Conservation (phyloP, 2,329 filamentous ascomycete genomes). For the Hypoxylon sp. region DNA sequence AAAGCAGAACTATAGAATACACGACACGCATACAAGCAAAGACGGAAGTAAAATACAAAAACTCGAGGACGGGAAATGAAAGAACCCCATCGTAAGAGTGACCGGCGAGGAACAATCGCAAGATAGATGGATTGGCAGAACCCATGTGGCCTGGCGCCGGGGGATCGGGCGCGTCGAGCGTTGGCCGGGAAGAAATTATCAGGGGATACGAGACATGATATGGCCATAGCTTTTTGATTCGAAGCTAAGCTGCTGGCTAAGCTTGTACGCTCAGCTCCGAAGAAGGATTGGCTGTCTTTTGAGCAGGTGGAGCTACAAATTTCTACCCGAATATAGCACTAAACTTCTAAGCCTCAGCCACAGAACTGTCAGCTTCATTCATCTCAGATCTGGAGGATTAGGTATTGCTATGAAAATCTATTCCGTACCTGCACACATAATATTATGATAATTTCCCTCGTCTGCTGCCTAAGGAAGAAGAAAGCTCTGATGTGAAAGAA, state of each 20-base stretch:
- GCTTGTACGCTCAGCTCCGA: too few relatives aligned
- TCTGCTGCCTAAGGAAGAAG: too few relatives aligned
- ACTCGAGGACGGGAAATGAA: slow-evolving; percentile 8
- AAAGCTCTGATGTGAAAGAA: too few relatives aligned
- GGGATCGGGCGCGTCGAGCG: slow-evolving; percentile 24
- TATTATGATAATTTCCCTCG: too few relatives aligned
- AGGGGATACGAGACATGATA: slow-evolving; percentile 22
- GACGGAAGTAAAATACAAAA: neutral
- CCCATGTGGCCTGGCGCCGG: too few relatives aligned
- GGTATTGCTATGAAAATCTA: too few relatives aligned
- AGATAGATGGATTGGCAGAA: slow-evolving; percentile 29
- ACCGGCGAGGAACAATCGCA: neutral
- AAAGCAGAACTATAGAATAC: slow-evolving; percentile 11
- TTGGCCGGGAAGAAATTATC: slow-evolving; percentile 26
- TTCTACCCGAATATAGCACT: slow-evolving; percentile 1
- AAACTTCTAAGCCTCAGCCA: neutral
- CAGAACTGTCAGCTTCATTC: neutral
- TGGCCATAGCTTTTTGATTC: slow-evolving; percentile 25
- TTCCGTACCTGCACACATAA: too few relatives aligned
- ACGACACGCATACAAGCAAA: slow-evolving; percentile 8
- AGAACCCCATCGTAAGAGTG: neutral
- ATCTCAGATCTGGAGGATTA: neutral
- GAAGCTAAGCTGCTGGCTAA: too few relatives aligned
- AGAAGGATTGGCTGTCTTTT: slow-evolving; percentile 7
- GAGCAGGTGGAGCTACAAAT: slow-evolving; percentile 12